Base-by-base conservation (phyloP, 225 moss, liverwort and hornwort species). In the Lunularia cruciata region DNA sequence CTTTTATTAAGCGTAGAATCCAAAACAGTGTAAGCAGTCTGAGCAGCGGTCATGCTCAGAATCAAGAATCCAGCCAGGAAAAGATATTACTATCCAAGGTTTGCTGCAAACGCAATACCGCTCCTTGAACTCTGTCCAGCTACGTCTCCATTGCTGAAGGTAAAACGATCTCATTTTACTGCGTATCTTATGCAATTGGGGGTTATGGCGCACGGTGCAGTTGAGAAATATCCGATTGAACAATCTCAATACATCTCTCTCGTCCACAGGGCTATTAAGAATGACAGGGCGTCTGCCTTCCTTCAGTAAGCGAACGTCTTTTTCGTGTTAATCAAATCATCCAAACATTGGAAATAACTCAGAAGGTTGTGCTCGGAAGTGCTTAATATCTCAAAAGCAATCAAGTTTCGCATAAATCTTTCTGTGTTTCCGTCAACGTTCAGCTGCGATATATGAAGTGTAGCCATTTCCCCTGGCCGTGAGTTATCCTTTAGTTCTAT, bases 321-420 rank as follows among this genome's bases (percentile, higher is more conserved):
- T 22, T 47, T 45, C 40, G n/a, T 67, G 57, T 74, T 65, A 66
- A 74, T 74, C 57, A 74, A 47, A 33, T 68, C 67, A 42, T 68
- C 67, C n/a, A 68, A 10, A 32, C 67, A 68, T 33, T 39, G 39
- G 12, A 71, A 47, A 60, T 57, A 74, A 35, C 28, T 57, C 33
- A 74, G 31, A 22, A 74, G 47, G 8, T 49, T 53, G 52, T 35
- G 34, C 20, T 36, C 52, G 15, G 49, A 51, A 30, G n/a, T 66
- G 55, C 34, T 23, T 3, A 66, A 57, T 10, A 68, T 68, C 47
- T 74, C 66, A 38, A 65, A 67, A 18, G 74, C 74, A 6, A 74
- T 66, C 45, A 74, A 46, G 46, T 74, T 74, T 9, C 57, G 43
- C 57, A 65, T 32, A 46, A 67, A 25, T 19, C 66, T 55, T 34